These are phyloP conservation scores for Venturia nashicola DNA, from an alignment of 2,329 filamentous ascomycete genomes.

Conservation along the genomic window DNA sequence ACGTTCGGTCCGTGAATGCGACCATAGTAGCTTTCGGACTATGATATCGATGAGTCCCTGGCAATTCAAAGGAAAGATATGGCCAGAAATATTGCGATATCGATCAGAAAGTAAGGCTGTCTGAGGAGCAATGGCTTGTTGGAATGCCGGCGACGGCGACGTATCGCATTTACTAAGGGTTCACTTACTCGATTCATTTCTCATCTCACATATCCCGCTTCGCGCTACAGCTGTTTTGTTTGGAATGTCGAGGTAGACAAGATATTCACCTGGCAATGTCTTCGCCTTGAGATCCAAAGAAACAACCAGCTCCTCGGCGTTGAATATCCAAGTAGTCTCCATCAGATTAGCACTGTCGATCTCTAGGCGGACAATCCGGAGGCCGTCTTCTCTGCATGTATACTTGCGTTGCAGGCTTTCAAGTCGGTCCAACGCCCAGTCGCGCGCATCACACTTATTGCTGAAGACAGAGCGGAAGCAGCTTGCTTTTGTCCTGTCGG, in stretches of 20 bases:
- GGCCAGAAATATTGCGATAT: no score
- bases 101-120: no score
- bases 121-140: no score
- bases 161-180: neutral
- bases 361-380: neutral
- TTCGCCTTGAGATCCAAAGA: neutral
- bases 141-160: no score
- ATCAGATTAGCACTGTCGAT: neutral
- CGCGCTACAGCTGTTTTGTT: neutral
- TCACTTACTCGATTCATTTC: neutral
- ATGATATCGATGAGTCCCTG: no score
- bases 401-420: neutral
- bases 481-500: neutral
- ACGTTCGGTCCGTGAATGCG: no score
- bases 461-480: neutral
- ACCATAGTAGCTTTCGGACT: no score
- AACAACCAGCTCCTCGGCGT: neutral
- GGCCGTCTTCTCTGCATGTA: neutral
- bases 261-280: neutral
- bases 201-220: neutral
- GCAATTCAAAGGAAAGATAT: no score
- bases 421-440: neutral
- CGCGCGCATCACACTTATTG: neutral
- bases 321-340: neutral
- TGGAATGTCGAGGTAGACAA: neutral